These are phyloP conservation scores for Oryza glaberrima DNA, from an alignment of 176 grass and related monocot genomes.

Conservation along the genomic window DNA sequence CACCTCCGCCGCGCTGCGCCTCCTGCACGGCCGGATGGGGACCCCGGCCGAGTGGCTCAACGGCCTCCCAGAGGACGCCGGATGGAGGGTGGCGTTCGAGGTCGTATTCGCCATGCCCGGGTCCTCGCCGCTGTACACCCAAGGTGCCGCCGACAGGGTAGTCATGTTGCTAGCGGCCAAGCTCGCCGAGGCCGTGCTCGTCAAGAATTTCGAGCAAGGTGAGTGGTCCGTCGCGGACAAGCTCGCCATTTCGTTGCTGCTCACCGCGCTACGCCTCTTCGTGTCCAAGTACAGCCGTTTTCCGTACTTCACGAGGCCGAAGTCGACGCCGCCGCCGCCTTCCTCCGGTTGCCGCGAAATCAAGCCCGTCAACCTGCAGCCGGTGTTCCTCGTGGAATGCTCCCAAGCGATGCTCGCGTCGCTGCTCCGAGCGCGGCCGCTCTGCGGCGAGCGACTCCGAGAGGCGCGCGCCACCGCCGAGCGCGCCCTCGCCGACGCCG, in stretches of 20 bases:
- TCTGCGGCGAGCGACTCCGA: neutral
- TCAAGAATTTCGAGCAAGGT: neutral
- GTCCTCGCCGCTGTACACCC: neutral
- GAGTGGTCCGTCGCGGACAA: neutral
- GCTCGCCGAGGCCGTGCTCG: neutral
- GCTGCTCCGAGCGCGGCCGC: conserved; percentile 13
- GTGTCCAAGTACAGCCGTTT: neutral
- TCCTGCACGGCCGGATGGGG: neutral
- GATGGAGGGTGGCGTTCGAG: neutral
- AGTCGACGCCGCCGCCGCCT: too few relatives aligned
- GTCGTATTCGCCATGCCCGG: neutral
- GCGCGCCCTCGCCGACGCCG: neutral
- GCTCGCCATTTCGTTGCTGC: neutral
- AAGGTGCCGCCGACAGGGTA: neutral
- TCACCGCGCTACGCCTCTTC: neutral
- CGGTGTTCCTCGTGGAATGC: neutral
- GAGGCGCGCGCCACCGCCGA: neutral
- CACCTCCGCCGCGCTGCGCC: neutral
- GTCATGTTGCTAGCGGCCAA: neutral
- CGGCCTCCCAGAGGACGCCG: neutral
- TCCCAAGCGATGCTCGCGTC: neutral
- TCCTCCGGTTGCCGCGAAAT: too few relatives aligned
- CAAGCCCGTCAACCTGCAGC: too few relatives aligned
- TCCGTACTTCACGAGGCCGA: too few relatives aligned
- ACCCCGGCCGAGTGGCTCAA: neutral